These are phyloP conservation scores for Alternaria rosae DNA, from an alignment of 2,329 filamentous ascomycete species.

Conservation along the genomic window DNA sequence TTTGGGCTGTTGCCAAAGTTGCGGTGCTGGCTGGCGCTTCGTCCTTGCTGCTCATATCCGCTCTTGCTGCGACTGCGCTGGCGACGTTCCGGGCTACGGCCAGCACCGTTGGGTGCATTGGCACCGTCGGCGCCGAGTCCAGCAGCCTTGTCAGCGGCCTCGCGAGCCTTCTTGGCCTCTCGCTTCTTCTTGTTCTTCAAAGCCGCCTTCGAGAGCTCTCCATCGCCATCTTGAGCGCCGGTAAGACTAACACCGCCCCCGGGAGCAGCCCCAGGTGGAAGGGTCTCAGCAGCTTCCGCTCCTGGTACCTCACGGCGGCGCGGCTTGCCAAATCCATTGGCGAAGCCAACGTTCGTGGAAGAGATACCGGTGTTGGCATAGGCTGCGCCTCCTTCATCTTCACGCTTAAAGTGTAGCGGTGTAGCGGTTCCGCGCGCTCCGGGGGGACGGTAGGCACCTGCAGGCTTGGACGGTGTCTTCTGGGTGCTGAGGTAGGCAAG, in stretches of 20 bases:
- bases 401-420: slow-evolving; percentile 93
- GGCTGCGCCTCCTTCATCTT: slow-evolving; percentile 93
- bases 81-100: slow-evolving; percentile 72
- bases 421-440: slow-evolving; percentile 89
- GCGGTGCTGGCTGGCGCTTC: slow-evolving; percentile 44
- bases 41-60: slow-evolving; percentile 32
- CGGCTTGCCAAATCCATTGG: slow-evolving; percentile 81
- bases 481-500: slow-evolving; percentile 80
- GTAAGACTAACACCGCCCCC: slow-evolving; percentile 72
- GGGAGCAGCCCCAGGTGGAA: slow-evolving; percentile 73
- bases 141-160: slow-evolving; percentile 65
- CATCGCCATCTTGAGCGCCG: slow-evolving; percentile 71
- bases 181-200: slow-evolving; percentile 99
- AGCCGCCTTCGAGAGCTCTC: slow-evolving; percentile 80
- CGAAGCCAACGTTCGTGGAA: slow-evolving; percentile 60
- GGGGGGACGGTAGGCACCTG: slow-evolving; percentile 94
- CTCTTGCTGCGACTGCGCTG: slow-evolving; percentile 60
- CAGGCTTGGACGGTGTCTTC: slow-evolving; percentile 95
- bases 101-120: slow-evolving; percentile 41
- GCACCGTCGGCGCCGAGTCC: slow-evolving; percentile 42
- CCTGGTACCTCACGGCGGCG: slow-evolving; percentile 84
- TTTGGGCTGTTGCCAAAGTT: slow-evolving; percentile 43
- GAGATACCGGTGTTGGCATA: slow-evolving; percentile 82
- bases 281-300: slow-evolving; percentile 72
- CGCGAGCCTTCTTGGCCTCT: slow-evolving; percentile 88